Percentiles rank a stretch among this genome's conserved stretches.
phyloP scores from a whole-genome alignment of 352 stramenopile species.

The Halophytophthora polymorphica region DNA sequence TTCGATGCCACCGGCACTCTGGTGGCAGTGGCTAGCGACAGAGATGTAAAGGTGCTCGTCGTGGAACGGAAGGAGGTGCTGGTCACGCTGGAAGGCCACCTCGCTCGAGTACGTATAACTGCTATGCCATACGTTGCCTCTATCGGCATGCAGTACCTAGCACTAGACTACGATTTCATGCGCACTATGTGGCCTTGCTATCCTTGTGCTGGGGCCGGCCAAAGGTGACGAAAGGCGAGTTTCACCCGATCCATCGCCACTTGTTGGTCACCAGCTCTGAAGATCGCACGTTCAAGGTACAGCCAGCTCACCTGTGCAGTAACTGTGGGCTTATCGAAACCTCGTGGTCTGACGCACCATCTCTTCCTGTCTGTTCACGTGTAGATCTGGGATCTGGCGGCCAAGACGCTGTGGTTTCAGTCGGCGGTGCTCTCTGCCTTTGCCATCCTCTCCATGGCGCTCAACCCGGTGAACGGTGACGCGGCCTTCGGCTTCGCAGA shows the following conservation, averaged over 20 bases:
- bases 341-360: no score
- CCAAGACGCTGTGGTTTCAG: constrained; percentile 65
- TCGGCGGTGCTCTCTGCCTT: constrained; percentile 76
- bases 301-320: background rate
- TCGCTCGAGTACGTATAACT: constrained; percentile 38
- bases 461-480: constrained; percentile 66
- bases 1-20: constrained; percentile 72
- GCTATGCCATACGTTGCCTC: no score
- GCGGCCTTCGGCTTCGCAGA: constrained; percentile 69
- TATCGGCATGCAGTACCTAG: no score
- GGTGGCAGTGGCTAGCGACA: constrained; percentile 45
- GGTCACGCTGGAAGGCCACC: constrained; percentile 67
- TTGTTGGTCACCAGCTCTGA: constrained; percentile 73
- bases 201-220: background rate
- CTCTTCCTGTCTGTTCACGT: no score
- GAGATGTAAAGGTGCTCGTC: constrained; percentile 54
- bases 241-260: constrained; percentile 67
- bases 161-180: background rate
- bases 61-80: constrained; percentile 52
- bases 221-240: constrained; percentile 70
- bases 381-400: constrained; percentile 77
- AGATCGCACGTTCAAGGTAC: constrained; percentile 83
- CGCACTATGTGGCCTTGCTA: background rate
- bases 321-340: no score
- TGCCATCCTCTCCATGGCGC: constrained; percentile 57